Evolutionary conservation across 2,329 filamentous ascomycete species (phyloP).

Genomic region (Trichophyton simii): DNA sequence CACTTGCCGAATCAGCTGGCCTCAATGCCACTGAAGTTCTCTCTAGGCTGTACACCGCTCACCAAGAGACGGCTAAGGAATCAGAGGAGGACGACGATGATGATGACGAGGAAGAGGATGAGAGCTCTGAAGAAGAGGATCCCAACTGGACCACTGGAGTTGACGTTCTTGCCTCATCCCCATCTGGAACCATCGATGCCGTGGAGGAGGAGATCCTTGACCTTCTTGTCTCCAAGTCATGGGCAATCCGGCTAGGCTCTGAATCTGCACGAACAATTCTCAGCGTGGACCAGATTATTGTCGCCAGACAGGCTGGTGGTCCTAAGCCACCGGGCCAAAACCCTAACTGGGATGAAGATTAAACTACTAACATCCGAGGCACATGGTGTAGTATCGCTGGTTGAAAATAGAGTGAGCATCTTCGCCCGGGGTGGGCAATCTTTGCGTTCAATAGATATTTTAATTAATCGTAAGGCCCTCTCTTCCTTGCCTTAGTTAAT

Average conservation of each 20-base stretch:
- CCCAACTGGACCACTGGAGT: slow-evolving; percentile 85
- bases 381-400: neutral
- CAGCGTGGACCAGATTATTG: slow-evolving; percentile 97
- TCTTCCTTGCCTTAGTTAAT: neutral
- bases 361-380: slow-evolving; percentile 15
- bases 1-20: slow-evolving; percentile 85
- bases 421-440: neutral
- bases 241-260: slow-evolving; percentile 94
- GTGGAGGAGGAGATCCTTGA: slow-evolving; percentile 83
- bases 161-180: slow-evolving; percentile 79
- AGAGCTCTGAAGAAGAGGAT: slow-evolving; percentile 47
- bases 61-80: slow-evolving; percentile 45
- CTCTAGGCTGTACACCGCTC: slow-evolving; percentile 81
- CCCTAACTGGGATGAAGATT: slow-evolving; percentile 61
- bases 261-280: slow-evolving; percentile 88
- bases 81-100: slow-evolving; percentile 34
- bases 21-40: slow-evolving; percentile 95
- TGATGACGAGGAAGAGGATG: slow-evolving; percentile 22
- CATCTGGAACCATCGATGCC: slow-evolving; percentile 70
- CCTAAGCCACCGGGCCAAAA: slow-evolving; percentile 95
- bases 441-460: neutral
- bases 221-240: slow-evolving; percentile 79
- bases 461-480: neutral
- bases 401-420: neutral
- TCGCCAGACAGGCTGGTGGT: slow-evolving; percentile 89